Percentiles rank a stretch among this genome's conserved stretches.
Conservation (phyloP, 2,329 filamentous ascomycete genomes). For the Setomelanomma holmii region DNA sequence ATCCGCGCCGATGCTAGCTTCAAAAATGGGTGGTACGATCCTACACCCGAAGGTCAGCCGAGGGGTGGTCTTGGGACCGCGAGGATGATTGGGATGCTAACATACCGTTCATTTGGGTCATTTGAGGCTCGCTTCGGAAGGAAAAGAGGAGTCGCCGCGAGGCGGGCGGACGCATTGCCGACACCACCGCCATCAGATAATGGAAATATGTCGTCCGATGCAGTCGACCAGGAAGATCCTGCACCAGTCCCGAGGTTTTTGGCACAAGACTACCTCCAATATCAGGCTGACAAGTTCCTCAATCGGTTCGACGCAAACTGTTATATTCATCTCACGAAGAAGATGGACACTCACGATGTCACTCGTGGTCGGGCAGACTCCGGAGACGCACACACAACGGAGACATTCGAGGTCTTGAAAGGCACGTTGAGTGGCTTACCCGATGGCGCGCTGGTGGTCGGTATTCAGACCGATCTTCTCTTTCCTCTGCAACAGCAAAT, state of each 20-base stretch:
- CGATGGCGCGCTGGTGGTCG: conserved; percentile 41
- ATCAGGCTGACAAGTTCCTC: conserved; percentile 51
- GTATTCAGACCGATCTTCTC: conserved; percentile 46
- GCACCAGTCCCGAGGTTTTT: conserved; percentile 52
- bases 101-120: conserved; percentile 46
- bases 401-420: conserved; percentile 22
- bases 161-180: background rate
- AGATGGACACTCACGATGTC: conserved; percentile 51
- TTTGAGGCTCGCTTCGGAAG: conserved; percentile 49
- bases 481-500: conserved; percentile 45
- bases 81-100: conserved; percentile 51
- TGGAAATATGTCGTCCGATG: conserved; percentile 5
- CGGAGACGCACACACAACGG: background rate
- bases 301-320: conserved; percentile 51
- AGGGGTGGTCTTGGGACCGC: conserved; percentile 43
- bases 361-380: conserved; percentile 17
- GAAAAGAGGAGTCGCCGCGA: background rate
- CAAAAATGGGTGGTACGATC: conserved; percentile 44
- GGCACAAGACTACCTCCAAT: conserved; percentile 48
- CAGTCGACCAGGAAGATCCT: background rate
- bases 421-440: conserved; percentile 30
- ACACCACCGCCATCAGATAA: conserved; percentile 12
- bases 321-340: conserved; percentile 48
- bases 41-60: conserved; percentile 43
- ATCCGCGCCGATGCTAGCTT: conserved; percentile 46